Base-by-base conservation (phyloP, 345 rosid genomes). In the Raphanus sativus region DNA sequence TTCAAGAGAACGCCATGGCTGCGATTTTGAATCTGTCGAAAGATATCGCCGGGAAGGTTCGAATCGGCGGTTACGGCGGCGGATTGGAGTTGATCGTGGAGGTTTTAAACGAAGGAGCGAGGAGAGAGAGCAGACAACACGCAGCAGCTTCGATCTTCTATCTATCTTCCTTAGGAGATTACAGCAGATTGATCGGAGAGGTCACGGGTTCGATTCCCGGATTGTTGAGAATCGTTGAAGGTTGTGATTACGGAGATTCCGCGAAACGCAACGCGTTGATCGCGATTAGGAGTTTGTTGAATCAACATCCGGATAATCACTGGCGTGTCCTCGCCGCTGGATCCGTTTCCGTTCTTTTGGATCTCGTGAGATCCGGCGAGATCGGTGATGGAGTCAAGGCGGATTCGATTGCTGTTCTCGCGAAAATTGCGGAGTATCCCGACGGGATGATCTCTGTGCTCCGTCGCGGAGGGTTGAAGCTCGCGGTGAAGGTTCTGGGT, bases 91-190 rank as follows among this genome's bases (percentile, higher is more conserved):
- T 67, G 52, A 85, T 90, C 26, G 78, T 88, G 7, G 64, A 84
- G 67, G 85, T 89, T 56, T 65, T 89, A 5, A 78, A 83, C 72
- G 79, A 76, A 4, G 93, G 96, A 58, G 75, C 28, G 1, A 87
- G 76, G 21, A 71, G 65, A 40, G 97, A 91, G 80, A 81, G 91
- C 50, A 86, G 77, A 79, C 90, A 90, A 63, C 87, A 90, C 2
- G 94, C 90, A 24, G 96, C 97, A 12, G 94, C 89, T 32, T 61
- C 85, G 2, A 24, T 94, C 30, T 94, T 88, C 71, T 94, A 89
- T 75, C 83, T 91, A 0, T 86, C 94, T 64, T 89, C 93, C 0
- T 13, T 85, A 9, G 87, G 87, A 67, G 89, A 94, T 69, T 84
- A 85, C 80, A 83, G 94, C 70, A 83, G 64, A 79, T 33, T 80